Percentiles rank a stretch among this genome's conserved stretches.
phyloP scores from a whole-genome alignment of 495 filamentous ascomycete genomes.

The Penicillium paradoxum region DNA sequence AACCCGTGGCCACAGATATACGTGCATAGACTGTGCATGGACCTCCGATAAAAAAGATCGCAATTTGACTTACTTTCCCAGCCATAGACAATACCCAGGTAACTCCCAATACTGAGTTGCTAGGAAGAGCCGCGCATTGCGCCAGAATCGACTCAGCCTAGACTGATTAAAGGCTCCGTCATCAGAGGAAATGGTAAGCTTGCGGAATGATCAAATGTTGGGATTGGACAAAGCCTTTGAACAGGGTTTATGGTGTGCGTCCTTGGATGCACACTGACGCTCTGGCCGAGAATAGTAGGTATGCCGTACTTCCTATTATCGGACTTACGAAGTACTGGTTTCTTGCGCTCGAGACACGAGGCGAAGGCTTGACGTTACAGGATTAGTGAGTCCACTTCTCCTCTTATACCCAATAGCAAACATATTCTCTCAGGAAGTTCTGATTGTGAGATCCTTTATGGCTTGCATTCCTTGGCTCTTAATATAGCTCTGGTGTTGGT shows the following conservation, averaged over 20 bases:
- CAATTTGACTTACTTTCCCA: background rate
- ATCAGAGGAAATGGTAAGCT: background rate
- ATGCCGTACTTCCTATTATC: background rate
- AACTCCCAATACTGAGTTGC: background rate
- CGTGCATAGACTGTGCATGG: background rate
- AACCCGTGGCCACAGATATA: background rate
- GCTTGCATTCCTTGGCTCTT: background rate
- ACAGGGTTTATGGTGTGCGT: background rate
- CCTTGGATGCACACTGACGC: background rate
- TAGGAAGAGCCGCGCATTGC: background rate
- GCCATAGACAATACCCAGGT: background rate
- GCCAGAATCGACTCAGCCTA: background rate
- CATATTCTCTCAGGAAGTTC: no score
- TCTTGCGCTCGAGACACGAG: no score
- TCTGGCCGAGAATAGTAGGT: background rate
- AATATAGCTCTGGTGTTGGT: background rate
- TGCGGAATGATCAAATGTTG: background rate
- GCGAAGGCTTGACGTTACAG: no score
- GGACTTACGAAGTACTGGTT: no score
- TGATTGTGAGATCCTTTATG: background rate
- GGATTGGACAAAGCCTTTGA: background rate
- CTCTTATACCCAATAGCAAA: no score
- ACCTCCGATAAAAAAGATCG: background rate
- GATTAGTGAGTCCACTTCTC: background rate
- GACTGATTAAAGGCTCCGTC: background rate